These are phyloP conservation scores for Stephania cephalantha DNA, from an alignment of 164 flowering plant genomes.

Conservation along the genomic window DNA sequence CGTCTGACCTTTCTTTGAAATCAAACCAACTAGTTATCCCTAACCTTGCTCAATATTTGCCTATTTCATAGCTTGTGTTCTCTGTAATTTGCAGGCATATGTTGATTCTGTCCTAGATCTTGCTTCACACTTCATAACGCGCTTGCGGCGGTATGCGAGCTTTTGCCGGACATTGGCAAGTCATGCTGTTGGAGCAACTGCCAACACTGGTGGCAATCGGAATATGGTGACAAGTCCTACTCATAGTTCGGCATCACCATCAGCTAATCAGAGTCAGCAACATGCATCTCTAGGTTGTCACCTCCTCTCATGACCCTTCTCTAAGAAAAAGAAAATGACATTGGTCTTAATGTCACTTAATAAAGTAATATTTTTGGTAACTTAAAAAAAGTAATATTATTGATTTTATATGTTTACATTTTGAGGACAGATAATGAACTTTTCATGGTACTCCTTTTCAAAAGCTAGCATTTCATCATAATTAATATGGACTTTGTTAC, in stretches of 20 bases:
- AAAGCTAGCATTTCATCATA: neutral
- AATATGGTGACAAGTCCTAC: slow-evolving; percentile 82
- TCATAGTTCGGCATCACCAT: slow-evolving; percentile 74
- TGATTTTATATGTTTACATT: neutral
- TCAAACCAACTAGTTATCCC: neutral
- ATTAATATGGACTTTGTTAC: neutral
- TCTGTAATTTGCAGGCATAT: slow-evolving; percentile 59
- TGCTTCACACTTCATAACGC: slow-evolving; percentile 96
- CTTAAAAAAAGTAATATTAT: neutral
- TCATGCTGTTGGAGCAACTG: slow-evolving; percentile 72
- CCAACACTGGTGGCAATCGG: slow-evolving; percentile 70
- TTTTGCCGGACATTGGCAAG: slow-evolving; percentile 98
- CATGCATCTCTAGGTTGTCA: slow-evolving; percentile 8
- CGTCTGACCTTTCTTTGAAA: neutral
- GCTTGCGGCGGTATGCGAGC: slow-evolving; percentile 96
- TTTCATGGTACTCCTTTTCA: neutral
- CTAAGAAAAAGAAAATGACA: neutral
- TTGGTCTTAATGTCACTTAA: neutral
- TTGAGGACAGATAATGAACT: neutral
- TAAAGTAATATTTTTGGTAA: neutral
- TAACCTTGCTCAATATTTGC: neutral
- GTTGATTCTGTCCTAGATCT: slow-evolving; percentile 96
- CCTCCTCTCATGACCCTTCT: neutral
- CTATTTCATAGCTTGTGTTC: neutral
- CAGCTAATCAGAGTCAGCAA: slow-evolving; percentile 69